Evolutionary conservation across 1,139 yeast species (phyloP), one percentile per base, ranked within the genome.

Genomic region (Hansenula sp.): DNA sequence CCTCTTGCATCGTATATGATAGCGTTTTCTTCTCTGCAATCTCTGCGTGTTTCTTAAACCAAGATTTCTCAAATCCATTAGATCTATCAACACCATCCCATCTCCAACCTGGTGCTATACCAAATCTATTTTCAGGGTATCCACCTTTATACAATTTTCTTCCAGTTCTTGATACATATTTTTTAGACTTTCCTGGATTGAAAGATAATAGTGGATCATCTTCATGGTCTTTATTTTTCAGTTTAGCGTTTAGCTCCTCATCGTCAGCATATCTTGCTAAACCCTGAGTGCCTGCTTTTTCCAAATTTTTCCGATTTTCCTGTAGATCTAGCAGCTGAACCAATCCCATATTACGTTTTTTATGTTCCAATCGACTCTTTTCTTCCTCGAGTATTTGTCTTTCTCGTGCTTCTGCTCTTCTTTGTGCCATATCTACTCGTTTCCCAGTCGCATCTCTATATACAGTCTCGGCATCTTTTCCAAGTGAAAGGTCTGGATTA

Each of bases 81-180:
- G 95, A 78, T 44, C 97, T 66, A 60, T 88, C 94, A 1, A 89
- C 81, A 0, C 97, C 97, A 59, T 90, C 97, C 97, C 97, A 90
- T 42, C 87, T 68, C 49, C 70, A 68, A 0, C 97, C 97, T 0
- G 97, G 95, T 6, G 66, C 65, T 17, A 90, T 81, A 4, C 74
- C 74, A 61, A 87, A 90, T 46, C 97, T 62, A 56, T 90, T 90
- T 21, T 76, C 76, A 0, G 87, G 77, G 41, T 64, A 76, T 0
- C 85, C 79, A 17, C 69, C 66, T 19, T 44, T 42, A 47, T 71
- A 81, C 21, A 68, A 53, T 42, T 70, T 71, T 41, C 79, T 51
- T 3, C 75, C 77, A 34, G 46, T 52, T 34, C 42, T 13, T 9
- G 57, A 53, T 5, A 51, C 44, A 27, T 45, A 36, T 25, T 45